Conservation (phyloP, 208 protist species). For the Leishmania arabica region DNA sequence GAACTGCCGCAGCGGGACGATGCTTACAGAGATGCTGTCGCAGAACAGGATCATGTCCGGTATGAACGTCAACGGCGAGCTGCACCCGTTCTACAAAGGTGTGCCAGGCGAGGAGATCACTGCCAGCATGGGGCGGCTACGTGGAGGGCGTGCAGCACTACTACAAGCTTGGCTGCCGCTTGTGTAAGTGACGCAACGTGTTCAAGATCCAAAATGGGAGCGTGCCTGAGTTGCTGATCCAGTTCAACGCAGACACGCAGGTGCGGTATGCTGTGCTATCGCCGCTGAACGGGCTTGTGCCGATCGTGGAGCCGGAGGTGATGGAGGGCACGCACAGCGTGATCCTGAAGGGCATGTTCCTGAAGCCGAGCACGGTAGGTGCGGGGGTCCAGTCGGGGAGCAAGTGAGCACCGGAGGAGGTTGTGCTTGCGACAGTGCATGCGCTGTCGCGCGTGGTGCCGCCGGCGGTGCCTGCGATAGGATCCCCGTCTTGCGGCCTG, state of each 20-base stretch:
- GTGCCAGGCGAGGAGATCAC: slow-evolving; percentile 94
- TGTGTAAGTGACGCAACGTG: slow-evolving; percentile 97
- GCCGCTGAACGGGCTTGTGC: slow-evolving; percentile 96
- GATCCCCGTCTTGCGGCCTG: slow-evolving; percentile 97
- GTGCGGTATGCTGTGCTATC: slow-evolving; percentile 96
- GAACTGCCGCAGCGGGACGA: slow-evolving; percentile 80
- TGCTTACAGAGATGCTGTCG: slow-evolving; percentile 88
- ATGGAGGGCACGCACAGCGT: slow-evolving; percentile 96
- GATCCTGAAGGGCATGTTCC: slow-evolving; percentile 93
- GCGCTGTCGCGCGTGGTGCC: slow-evolving; percentile 94
- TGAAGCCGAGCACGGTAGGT: slow-evolving; percentile 98
- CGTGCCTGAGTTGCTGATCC: slow-evolving; percentile 90
- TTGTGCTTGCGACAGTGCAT: slow-evolving; percentile 90
- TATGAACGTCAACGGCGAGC: slow-evolving; percentile 96
- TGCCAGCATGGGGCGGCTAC: slow-evolving; percentile 96
- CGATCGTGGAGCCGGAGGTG: slow-evolving; percentile 98
- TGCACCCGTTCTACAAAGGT: slow-evolving; percentile 74
- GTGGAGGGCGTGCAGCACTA: slow-evolving; percentile 88
- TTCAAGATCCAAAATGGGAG: slow-evolving; percentile 93
- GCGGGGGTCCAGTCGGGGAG: slow-evolving; percentile 78
- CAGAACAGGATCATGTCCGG: slow-evolving; percentile 90
- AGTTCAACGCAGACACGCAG: slow-evolving; percentile 93
- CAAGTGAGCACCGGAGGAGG: slow-evolving; percentile 74
- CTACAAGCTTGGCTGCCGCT: slow-evolving; percentile 95
- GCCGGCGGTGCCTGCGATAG: slow-evolving; percentile 93